Base-by-base conservation (phyloP, 1,284 basidiomycete species). In the Fomitopsis betulina region DNA sequence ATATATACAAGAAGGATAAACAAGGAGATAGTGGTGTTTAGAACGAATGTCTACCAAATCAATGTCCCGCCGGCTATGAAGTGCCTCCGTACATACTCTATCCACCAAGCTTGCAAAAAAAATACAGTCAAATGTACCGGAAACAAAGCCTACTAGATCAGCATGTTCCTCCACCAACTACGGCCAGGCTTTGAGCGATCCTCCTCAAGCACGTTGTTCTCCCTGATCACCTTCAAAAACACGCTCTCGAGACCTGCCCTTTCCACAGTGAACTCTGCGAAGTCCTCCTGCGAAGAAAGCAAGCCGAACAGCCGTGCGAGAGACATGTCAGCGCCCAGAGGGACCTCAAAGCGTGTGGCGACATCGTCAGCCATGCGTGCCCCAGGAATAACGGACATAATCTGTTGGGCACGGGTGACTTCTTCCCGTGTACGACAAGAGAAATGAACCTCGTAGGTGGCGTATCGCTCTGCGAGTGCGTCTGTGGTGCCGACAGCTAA, bases 361-460 rank as follows among this genome's bases (percentile, higher is more conserved):
- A 91, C 87, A 65, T 91, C 89, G 64, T 91, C 87, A 6, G 82
- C 84, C 73, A 83, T 80, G n/a, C 79, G 81, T 42, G 82, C 81
- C 12, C 81, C 84, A 12, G 84, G 85, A 55, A 91, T 84, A 4
- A 72, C 77, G 1, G 80, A 69, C 81, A 93, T 89, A 45, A 89
- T 75, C 6, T 75, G 68, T 35, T 86, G 82, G 1, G 85, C 83
- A 43, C 75, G 75, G 3, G 69, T 64, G 8, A 85, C 72, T 43
- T 88, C 85, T 57, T 84, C 81, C 6, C 84, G 80, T 0, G 81
- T 83, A 0, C 80, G 83, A 65, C 85, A 85, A 0, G 83, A 80
- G 67, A 93, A 84, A 66, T 93, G 91, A 8, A 93, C 84, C 70
- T 93, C 89, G 70, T 93, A 93, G 2, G 81, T 84, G 1, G 84